These are phyloP conservation scores for Megacollybia platyphylla DNA, from an alignment of 1,284 basidiomycete genomes.

Conservation along the genomic window DNA sequence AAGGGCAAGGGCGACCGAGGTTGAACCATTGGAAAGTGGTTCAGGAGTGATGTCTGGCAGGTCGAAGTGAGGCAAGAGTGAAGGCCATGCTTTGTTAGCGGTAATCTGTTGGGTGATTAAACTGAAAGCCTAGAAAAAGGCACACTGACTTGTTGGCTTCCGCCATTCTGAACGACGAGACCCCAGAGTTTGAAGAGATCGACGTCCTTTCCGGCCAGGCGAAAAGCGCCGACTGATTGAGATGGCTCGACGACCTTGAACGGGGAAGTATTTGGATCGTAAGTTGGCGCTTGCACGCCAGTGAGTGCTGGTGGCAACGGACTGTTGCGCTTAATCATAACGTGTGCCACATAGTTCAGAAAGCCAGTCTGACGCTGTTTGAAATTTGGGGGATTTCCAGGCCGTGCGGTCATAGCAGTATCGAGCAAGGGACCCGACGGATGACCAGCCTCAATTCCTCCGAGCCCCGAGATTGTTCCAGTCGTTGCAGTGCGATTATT, in stretches of 20 bases:
- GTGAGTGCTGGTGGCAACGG: conserved; percentile 60
- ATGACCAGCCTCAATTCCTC: conserved; percentile 39
- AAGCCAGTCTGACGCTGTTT: conserved; percentile 47
- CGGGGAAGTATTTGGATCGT: conserved; percentile 44
- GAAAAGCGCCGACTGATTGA: conserved; percentile 45
- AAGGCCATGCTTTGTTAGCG: conserved; percentile 33
- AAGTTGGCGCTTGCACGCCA: conserved; percentile 38
- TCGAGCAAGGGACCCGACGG: conserved; percentile 22
- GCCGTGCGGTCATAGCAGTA: conserved; percentile 23
- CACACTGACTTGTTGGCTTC: conserved; percentile 37
- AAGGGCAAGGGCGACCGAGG: conserved; percentile 35
- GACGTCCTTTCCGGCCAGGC: conserved; percentile 67
- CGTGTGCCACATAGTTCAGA: conserved; percentile 38
- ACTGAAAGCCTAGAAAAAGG: conserved; percentile 6
- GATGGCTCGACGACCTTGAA: conserved; percentile 55
- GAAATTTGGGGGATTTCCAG: conserved; percentile 17
- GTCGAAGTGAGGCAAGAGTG: conserved; percentile 40
- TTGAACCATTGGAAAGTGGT: conserved; percentile 27
- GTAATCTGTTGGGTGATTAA: conserved; percentile 12
- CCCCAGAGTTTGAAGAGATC: conserved; percentile 64
- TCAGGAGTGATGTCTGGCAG: conserved; percentile 49
- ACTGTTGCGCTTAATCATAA: conserved; percentile 38
- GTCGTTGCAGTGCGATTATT: conserved; percentile 17
- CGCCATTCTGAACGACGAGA: conserved; percentile 42
- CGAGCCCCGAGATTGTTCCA: conserved; percentile 43